A percentile compares a stretch with the other conserved stretches of the same genome.
Conservation (phyloP, 2,329 filamentous ascomycete genomes). For the Ceratocystis harringtonii region DNA sequence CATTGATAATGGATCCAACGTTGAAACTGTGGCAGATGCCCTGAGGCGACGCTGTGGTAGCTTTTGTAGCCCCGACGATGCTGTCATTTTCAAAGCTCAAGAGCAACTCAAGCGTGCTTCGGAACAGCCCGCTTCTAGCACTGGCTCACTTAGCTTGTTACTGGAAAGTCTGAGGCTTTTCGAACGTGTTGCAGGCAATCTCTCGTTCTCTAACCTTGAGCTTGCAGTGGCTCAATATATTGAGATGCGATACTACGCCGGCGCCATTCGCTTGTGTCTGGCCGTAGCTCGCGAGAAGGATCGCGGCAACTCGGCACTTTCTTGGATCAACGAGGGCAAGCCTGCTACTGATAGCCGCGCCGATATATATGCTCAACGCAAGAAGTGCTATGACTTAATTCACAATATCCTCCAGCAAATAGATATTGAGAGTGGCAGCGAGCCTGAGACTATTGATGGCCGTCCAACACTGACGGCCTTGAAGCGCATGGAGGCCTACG, state of each 20-base stretch:
- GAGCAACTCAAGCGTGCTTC: conserved; percentile 82
- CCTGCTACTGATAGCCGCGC: conserved; percentile 56
- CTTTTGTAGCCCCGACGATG: conserved; percentile 95
- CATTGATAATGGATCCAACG: conserved; percentile 90
- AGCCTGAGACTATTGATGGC: conserved; percentile 64
- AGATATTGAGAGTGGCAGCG: conserved; percentile 51
- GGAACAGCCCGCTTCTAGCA: conserved; percentile 60
- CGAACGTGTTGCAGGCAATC: conserved; percentile 68
- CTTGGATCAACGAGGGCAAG: conserved; percentile 75
- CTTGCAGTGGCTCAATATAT: conserved; percentile 68
- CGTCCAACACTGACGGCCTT: conserved; percentile 59
- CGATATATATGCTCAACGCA: conserved; percentile 53
- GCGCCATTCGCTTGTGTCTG: conserved; percentile 76
- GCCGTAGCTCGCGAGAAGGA: conserved; percentile 73
- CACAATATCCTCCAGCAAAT: conserved; percentile 66
- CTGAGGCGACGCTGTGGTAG: conserved; percentile 81
- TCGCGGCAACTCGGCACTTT: conserved; percentile 68
- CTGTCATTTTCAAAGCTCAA: conserved; percentile 95
- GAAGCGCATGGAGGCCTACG: conserved; percentile 75
- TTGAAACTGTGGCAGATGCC: conserved; percentile 94
- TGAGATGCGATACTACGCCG: conserved; percentile 74
- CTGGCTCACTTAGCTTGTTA: conserved; percentile 60
- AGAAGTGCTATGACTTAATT: conserved; percentile 72
- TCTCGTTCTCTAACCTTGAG: conserved; percentile 67
- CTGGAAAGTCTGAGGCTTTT: conserved; percentile 84